These are phyloP conservation scores for Monosporozyma servazzii DNA, from an alignment of 805 yeast species.

Conservation along the genomic window DNA sequence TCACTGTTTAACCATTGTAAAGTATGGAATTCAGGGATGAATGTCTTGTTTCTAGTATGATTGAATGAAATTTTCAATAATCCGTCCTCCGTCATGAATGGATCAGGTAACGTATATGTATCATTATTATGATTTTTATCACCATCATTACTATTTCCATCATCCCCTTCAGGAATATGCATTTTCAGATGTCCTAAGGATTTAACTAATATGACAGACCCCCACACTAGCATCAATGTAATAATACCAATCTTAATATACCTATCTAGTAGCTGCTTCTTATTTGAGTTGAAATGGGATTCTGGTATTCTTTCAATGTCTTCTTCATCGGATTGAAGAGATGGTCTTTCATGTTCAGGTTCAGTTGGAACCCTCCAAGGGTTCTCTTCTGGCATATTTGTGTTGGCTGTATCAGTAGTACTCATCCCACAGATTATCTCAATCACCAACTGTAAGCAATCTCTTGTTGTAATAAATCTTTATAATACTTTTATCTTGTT, in stretches of 20 bases:
- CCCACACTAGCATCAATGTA: constrained; percentile 18
- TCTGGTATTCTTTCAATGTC: constrained; percentile 15
- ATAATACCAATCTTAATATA: constrained; percentile 11
- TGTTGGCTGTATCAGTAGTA: background rate
- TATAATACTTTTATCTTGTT: background rate
- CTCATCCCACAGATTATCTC: background rate
- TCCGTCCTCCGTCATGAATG: constrained; percentile 15
- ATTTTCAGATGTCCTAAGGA: constrained; percentile 2
- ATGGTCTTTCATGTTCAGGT: background rate
- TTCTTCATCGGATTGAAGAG: background rate
- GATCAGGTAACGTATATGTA: constrained; percentile 10
- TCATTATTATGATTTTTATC: background rate
- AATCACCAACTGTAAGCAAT: no score
- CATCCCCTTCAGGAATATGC: background rate
- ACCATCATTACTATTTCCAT: constrained; percentile 1
- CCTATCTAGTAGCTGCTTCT: constrained; percentile 7
- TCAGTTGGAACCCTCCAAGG: background rate
- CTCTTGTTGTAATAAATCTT: no score
- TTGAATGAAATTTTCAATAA: constrained; percentile 32
- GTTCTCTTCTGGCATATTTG: constrained; percentile 10
- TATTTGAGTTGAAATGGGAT: constrained; percentile 6
- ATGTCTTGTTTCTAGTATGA: constrained; percentile 45
- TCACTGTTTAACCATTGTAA: constrained; percentile 59
- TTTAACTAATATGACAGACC: constrained; percentile 14
- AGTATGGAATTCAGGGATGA: constrained; percentile 41